Base-by-base conservation (phyloP, 2,329 filamentous ascomycete genomes). In the Metarhizium humberi region DNA sequence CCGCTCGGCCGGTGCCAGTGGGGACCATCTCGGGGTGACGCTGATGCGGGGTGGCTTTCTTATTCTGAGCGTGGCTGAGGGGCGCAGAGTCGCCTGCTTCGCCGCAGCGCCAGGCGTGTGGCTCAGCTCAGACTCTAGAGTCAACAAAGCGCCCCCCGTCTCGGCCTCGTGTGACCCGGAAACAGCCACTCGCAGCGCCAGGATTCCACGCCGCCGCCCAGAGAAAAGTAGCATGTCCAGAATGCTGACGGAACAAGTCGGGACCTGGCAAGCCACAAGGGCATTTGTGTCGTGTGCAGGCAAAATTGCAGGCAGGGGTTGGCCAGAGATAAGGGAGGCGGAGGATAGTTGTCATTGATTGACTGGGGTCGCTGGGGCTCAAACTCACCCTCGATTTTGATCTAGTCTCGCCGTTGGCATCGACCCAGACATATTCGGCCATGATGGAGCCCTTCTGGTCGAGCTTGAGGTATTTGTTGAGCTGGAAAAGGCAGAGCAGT, bases 351-450 rank as follows among this genome's bases (percentile, higher is more conserved):
- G 40, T 47, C 51, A 40, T 48, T 18, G 29, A 25, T n/a, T 42
- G 50, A 20, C 52, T 32, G 20, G 48, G 38, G 43, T 25, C 10
- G 50, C 7, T 18, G 40, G 32, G 51, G 34, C 10, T 13, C 14
- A 20, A 10, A 80, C 90, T 80, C 80, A 96, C 92, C 82, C 91
- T 95, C 70, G 88, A 92, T 81, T 97, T 99, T 72, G 91, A 96
- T 68, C 94, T 91, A 65, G 89, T 82, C 68, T 87, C 86, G 71
- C 92, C 91, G 62, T 77, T 75, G 62, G 88, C 80, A 70, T 96
- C 92, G 71, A 96, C 87, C 92, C 92, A 96, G 80, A 96, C 85
- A 77, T 96, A 96, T 78, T 96, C 92, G 69, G 91, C 92, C 75
- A 96, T 94, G 70, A 95, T 80, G 66, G 77, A 78, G 73, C 91